Evolutionary conservation across 1,284 basidiomycete species (phyloP).

Genomic region (Coniferiporia sulphurascens): DNA sequence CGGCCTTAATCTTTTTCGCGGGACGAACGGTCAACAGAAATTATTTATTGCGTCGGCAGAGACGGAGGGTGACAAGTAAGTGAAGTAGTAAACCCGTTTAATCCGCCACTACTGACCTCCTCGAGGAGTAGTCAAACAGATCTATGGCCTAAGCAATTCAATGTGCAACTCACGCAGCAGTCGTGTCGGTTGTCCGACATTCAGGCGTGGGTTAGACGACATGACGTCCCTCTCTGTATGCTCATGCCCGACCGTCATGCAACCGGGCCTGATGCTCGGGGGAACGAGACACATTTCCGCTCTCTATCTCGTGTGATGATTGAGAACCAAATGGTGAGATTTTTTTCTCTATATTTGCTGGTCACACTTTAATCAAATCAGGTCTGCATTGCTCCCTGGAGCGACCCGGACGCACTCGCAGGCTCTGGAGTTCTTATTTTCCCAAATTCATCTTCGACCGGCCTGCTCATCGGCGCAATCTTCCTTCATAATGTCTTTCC

Average conservation of each 20-base stretch:
- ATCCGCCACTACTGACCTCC: slow-evolving; percentile 11
- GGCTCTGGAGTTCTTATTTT: slow-evolving; percentile 56
- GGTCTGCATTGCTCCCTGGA: slow-evolving; percentile 56
- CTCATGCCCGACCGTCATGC: slow-evolving; percentile 57
- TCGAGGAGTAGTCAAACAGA: slow-evolving; percentile 32
- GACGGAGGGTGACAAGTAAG: slow-evolving; percentile 60
- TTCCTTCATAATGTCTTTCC: slow-evolving; percentile 50
- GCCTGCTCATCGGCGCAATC: slow-evolving; percentile 52
- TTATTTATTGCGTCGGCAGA: slow-evolving; percentile 57
- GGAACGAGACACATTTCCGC: slow-evolving; percentile 51
- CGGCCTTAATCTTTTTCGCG: slow-evolving; percentile 35
- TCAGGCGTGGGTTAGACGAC: slow-evolving; percentile 43
- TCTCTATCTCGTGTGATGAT: slow-evolving; percentile 46
- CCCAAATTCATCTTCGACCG: slow-evolving; percentile 50
- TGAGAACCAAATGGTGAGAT: slow-evolving; percentile 48
- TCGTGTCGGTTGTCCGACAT: slow-evolving; percentile 42
- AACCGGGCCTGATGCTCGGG: slow-evolving; percentile 40
- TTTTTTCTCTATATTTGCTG: background rate
- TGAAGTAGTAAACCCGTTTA: background rate
- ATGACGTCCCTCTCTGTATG: slow-evolving; percentile 48
- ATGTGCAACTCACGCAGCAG: slow-evolving; percentile 39
- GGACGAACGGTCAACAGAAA: slow-evolving; percentile 42
- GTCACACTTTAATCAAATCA: slow-evolving; percentile 25
- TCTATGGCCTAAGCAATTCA: slow-evolving; percentile 48
- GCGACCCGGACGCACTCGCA: slow-evolving; percentile 35